Base-by-base conservation (phyloP, 352 stramenopile genomes). In the Pythium dissotocum region DNA sequence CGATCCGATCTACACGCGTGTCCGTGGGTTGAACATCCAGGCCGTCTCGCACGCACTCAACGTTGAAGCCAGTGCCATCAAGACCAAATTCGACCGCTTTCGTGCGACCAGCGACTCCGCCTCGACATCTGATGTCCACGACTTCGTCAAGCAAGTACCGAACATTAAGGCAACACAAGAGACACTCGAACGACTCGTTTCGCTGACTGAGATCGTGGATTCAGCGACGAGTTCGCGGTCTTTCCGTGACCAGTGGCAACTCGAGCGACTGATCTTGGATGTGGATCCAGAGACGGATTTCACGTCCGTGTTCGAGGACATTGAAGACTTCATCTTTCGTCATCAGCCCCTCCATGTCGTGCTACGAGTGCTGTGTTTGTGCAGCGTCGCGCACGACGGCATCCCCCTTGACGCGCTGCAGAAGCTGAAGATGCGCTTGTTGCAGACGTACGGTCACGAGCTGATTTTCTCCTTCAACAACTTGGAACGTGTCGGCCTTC, bases 261-360 rank as follows among this genome's bases (percentile, higher is more conserved):
- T 92, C 46, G 86, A 94, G 55, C 80, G 81, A 52, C 76, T 78
- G 10, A 89, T 93, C 53, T 78, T 93, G 76, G 83, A 93, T 36
- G 38, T 72, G 6, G 72, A 67, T 1, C 71, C 79, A 16, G 67
- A 76, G 28, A 75, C 80, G 12, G 69, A 75, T 35, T 55, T 70
- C 1, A 57, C 87, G 0, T 70, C 63, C 7, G 16, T 24, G 16
- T 61, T 82, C 14, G 71, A 67, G 9, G 40, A 64, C 24, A 80
- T 92, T n/a, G 62, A 89, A 63, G 76, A 89, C 2, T 75, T 88
- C 61, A 79, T 94, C 42, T 83, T 80, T 48, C 77, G 74, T 0
- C 73, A 94, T 46, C 75, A 86, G 32, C 65, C 84, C 4, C 62
- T 90, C 32, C 42, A 73, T 2, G 81, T 78, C 30, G 78, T 93